Evolutionary conservation across 176 grass and related monocot species (phyloP), one percentile per base, ranked within the genome.

Genomic region (Oryza glumipatula): DNA sequence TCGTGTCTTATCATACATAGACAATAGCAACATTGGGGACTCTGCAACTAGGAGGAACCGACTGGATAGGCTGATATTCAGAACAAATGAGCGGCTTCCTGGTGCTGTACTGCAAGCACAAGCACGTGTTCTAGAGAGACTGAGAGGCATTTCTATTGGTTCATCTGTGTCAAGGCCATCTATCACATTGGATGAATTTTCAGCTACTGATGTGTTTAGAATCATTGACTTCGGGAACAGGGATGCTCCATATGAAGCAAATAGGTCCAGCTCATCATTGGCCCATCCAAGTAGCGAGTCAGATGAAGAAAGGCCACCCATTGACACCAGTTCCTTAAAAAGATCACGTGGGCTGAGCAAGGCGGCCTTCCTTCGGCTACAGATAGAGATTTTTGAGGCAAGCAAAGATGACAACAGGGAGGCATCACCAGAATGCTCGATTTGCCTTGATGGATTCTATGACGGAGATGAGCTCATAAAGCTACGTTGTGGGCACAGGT

Each of bases 71-170:
- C 66, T 94, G 82, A 92, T 91, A 73, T 92, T 96, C 82, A 72
- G 84, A 76, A 86, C 86, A 84, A 92, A 85, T 48, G 91, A 92
- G 21, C 88, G 88, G 33, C 94, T 99, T 69, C 97, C 97, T 4
- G 90, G 87, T 74, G 85, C 92, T 1, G 90, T 99, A 33, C 70
- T 91, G 67, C 97, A 92, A 78, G 97, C 97, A 43, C 88, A 89
- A 67, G 91, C 89, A 77, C 90, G 97, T 51, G 91, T 99, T 89
- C 79, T 92, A 17, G 94, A 99, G 86, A 85, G 97, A 79, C 69
- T 96, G 6, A 89, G 97, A 91, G 91, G 94, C 46, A 61, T 94
- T 82, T 94, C 94, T 86, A 88, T 94, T 0, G 67, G 75, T 17
- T 87, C 86, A 81, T 98, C 88, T 91, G 12, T 70, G 36, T 84